A percentile compares a stretch with the other conserved stretches of the same genome.
Evolutionary conservation across 305 asterid species (phyloP).

Genomic region (Lippia alba): DNA sequence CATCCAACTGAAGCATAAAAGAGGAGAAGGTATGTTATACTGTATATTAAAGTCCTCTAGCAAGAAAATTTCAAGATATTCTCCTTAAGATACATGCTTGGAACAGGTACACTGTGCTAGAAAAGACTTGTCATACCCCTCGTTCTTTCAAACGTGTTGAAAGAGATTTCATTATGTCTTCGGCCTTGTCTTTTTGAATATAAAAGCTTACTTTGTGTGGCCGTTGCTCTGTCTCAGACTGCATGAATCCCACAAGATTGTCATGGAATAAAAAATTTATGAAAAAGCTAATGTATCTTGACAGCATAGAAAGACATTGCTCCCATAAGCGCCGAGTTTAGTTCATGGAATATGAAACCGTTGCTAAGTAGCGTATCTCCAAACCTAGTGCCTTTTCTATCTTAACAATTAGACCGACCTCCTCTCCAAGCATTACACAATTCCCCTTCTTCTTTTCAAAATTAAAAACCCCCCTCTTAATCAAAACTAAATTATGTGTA

Average conservation of each 20-base stretch:
- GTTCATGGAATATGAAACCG: slow-evolving; percentile 7
- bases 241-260: slow-evolving; percentile 44
- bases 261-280: slow-evolving; percentile 31
- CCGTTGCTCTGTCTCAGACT: slow-evolving; percentile 98
- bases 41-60: slow-evolving; percentile 20
- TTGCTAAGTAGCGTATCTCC: slow-evolving; percentile 12
- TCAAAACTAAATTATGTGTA: neutral
- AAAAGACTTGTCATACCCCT: slow-evolving; percentile 66
- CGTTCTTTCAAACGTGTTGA: slow-evolving; percentile 58
- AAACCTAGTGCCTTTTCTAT: slow-evolving; percentile 22
- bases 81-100: slow-evolving; percentile 12
- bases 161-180: slow-evolving; percentile 64
- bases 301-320: neutral
- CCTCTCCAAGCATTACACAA: neutral
- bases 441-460: neutral
- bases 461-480: neutral
- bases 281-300: slow-evolving; percentile 20
- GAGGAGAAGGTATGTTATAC: slow-evolving; percentile 24
- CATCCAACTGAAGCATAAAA: slow-evolving; percentile 75
- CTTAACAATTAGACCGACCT: neutral
- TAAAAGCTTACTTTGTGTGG: slow-evolving; percentile 96
- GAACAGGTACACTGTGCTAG: slow-evolving; percentile 23
- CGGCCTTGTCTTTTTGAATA: slow-evolving; percentile 80
- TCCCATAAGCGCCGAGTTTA: slow-evolving; percentile 21
- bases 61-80: slow-evolving; percentile 16